These are phyloP conservation scores for Mucor sp. DNA, from an alignment of 371 early-diverging fungal species.

Conservation along the genomic window DNA sequence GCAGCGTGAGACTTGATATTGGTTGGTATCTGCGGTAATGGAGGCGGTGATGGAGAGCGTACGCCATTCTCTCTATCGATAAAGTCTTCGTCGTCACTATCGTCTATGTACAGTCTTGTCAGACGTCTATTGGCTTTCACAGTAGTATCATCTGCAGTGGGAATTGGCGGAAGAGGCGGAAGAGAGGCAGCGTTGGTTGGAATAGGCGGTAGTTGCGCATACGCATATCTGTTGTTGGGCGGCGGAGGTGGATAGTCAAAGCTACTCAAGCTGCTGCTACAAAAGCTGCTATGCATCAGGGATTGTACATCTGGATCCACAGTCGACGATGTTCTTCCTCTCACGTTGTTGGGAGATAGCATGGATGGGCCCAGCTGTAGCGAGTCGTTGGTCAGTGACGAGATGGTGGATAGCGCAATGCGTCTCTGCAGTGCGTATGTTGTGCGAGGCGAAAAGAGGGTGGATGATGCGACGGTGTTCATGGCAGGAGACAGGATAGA, in stretches of 20 bases:
- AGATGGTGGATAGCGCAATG: conserved; percentile 32
- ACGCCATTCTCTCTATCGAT: background rate
- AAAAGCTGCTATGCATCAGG: conserved; percentile 12
- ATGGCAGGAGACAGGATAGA: conserved; percentile 35
- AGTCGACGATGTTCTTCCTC: conserved; percentile 10
- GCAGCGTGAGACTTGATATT: background rate
- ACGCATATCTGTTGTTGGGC: conserved; percentile 16
- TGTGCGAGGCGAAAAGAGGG: conserved; percentile 37
- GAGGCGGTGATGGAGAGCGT: conserved; percentile 16
- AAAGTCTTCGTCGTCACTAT: conserved; percentile 26
- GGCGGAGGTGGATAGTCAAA: conserved; percentile 9
- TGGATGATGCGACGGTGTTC: conserved; percentile 45
- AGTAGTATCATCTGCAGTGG: background rate
- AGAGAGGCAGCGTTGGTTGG: conserved; percentile 8
- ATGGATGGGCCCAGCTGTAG: conserved; percentile 12
- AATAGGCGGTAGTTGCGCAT: conserved; percentile 36
- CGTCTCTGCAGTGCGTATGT: conserved; percentile 22
- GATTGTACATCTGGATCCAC: conserved; percentile 22
- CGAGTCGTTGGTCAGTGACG: conserved; percentile 28
- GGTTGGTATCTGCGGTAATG: conserved; percentile 2
- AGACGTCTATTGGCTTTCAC: conserved; percentile 15
- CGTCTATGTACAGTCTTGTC: conserved; percentile 27
- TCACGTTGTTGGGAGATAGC: background rate
- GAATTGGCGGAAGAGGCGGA: background rate
- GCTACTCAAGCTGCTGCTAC: conserved; percentile 1